A percentile compares a stretch with the other conserved stretches of the same genome.
These are phyloP conservation scores for Lepidium africanum DNA, from an alignment of 345 rosid genomes.

Conservation along the genomic window DNA sequence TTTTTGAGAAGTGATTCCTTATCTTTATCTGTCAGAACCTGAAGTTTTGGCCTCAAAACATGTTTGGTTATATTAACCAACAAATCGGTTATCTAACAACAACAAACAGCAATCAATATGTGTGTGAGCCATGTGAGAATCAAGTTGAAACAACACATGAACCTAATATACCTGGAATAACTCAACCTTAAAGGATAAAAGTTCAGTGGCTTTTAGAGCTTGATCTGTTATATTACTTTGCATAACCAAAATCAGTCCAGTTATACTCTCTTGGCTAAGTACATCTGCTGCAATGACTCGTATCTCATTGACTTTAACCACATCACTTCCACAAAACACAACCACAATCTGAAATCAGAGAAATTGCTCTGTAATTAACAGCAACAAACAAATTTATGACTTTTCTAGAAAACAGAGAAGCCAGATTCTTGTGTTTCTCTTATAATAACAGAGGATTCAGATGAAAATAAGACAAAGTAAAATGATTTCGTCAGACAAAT, in stretches of 20 bases:
- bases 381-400: background rate
- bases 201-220: conserved; percentile 62
- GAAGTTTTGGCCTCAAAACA: conserved; percentile 66
- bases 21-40: conserved; percentile 47
- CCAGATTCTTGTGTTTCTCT: background rate
- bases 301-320: conserved; percentile 56
- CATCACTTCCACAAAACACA: conserved; percentile 51
- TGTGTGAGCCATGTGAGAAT: background rate
- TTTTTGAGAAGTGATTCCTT: conserved; percentile 57
- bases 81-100: conserved; percentile 51
- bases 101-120: too few relatives aligned
- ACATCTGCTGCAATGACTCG: conserved; percentile 49
- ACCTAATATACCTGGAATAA: conserved; percentile 57
- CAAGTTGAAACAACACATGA: background rate
- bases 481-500: background rate
- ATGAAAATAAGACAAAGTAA: background rate
- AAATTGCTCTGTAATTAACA: background rate
- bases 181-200: conserved; percentile 72
- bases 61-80: conserved; percentile 83
- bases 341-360: conserved; percentile 42
- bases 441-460: background rate
- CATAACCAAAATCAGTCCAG: conserved; percentile 59
- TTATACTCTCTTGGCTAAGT: conserved; percentile 44
- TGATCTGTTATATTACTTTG: conserved; percentile 62
- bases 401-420: background rate